A percentile compares a stretch with the other conserved stretches of the same genome.
These are phyloP conservation scores for Emmonsiellopsis sp. DNA, from an alignment of 2,329 filamentous ascomycete species.

Conservation along the genomic window DNA sequence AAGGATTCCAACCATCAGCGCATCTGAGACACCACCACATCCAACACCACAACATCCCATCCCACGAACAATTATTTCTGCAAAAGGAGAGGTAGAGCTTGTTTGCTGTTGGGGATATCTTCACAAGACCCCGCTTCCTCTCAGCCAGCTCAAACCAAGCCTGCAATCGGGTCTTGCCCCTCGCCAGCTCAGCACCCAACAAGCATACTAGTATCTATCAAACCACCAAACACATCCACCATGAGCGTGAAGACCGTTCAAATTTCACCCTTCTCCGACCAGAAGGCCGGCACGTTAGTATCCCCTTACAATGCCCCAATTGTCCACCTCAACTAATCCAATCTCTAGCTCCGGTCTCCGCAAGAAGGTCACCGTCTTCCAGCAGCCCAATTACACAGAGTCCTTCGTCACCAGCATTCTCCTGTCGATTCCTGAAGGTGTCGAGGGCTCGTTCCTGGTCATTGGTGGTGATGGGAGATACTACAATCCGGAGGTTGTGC, in stretches of 20 bases:
- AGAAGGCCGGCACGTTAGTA: constrained; percentile 98
- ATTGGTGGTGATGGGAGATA: constrained; percentile 95
- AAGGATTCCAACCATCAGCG: neutral
- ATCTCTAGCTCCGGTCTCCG: constrained; percentile 77
- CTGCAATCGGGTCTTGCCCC: too few species aligned
- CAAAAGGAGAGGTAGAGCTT: too few species aligned
- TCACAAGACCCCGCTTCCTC: too few species aligned
- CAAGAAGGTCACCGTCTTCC: constrained; percentile 98
- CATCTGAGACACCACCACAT: neutral
- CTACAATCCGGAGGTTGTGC: constrained; percentile 94
- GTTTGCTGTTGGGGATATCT: too few species aligned
- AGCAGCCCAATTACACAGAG: constrained; percentile 91
- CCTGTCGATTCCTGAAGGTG: constrained; percentile 91
- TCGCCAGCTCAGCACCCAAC: too few species aligned
- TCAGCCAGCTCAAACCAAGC: too few species aligned
- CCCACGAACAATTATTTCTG: too few species aligned
- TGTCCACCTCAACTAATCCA: constrained; percentile 13
- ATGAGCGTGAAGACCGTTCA: constrained; percentile 75
- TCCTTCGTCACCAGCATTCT: constrained; percentile 90
- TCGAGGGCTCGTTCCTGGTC: constrained; percentile 77
- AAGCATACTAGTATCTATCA: too few species aligned
- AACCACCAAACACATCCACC: constrained; percentile 19
- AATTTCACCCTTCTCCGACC: constrained; percentile 80
- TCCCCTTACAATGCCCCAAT: constrained; percentile 3
- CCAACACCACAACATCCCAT: neutral